phyloP scores from a whole-genome alignment of 2,329 filamentous ascomycete species.

The Trichoderma oligosporum region DNA sequence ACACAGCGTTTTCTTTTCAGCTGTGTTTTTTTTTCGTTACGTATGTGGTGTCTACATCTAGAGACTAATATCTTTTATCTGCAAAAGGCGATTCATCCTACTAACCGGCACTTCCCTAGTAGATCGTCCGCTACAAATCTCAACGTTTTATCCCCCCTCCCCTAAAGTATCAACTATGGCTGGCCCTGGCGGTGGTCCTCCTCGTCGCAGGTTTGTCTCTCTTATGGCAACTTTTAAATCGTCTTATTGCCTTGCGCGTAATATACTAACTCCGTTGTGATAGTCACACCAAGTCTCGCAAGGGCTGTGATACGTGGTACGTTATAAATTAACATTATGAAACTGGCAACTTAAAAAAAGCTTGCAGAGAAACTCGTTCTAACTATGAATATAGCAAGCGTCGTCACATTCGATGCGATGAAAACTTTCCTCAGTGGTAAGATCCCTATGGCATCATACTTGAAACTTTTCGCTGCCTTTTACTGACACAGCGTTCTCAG shows the following conservation, averaged over 20 bases:
- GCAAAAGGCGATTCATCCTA: neutral
- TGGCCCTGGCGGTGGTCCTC: conserved; percentile 90
- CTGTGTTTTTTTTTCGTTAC: conserved; percentile 30
- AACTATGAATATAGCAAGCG: conserved; percentile 58
- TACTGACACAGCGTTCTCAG: conserved; percentile 43
- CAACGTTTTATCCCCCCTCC: conserved; percentile 34
- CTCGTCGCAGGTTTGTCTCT: conserved; percentile 58
- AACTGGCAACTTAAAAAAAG: neutral
- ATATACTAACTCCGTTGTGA: conserved; percentile 19
- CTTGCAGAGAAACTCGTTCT: neutral
- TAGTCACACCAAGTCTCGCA: conserved; percentile 98
- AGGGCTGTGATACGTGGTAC: conserved; percentile 91
- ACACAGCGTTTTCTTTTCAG: conserved; percentile 31
- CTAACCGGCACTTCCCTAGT: neutral
- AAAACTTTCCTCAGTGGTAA: conserved; percentile 96
- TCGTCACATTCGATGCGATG: conserved; percentile 95
- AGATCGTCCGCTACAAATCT: conserved; percentile 33
- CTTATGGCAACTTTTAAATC: neutral
- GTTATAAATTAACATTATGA: conserved; percentile 23
- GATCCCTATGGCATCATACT: conserved; percentile 28
- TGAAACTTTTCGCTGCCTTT: neutral
- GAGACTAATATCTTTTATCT: neutral
- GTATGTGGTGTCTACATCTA: conserved; percentile 26
- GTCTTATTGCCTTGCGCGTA: neutral
- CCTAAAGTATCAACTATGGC: conserved; percentile 65